Conservation (phyloP, 805 yeast species). For the Saccharomycopsis sp. region DNA sequence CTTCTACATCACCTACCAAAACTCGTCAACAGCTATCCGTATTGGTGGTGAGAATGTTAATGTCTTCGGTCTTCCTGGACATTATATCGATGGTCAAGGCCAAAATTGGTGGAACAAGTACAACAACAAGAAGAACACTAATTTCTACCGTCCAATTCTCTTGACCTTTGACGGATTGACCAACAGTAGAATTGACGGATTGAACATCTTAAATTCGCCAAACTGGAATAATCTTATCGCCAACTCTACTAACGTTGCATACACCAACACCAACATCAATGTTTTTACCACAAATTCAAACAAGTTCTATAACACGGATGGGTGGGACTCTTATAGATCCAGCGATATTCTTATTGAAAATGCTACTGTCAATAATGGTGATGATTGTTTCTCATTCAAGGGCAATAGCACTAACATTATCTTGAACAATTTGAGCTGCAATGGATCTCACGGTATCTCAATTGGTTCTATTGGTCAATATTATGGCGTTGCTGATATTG, state of each 20-base stretch:
- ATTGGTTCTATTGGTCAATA: conserved; percentile 16
- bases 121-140: conserved; percentile 8
- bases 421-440: conserved; percentile 12
- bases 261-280: conserved; percentile 13
- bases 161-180: conserved; percentile 13
- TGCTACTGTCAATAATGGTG: conserved; percentile 15
- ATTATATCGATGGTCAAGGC: conserved; percentile 14
- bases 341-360: conserved; percentile 10
- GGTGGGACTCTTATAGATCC: conserved; percentile 16
- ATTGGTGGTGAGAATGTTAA: conserved; percentile 17
- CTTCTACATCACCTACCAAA: conserved; percentile 8
- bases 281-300: conserved; percentile 6
- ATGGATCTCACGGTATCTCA: conserved; percentile 18
- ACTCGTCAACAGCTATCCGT: conserved; percentile 14
- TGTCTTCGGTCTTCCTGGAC: conserved; percentile 11
- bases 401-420: conserved; percentile 10
- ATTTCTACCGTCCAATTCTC: conserved; percentile 13
- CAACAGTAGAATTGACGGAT: conserved; percentile 11
- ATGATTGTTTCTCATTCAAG: conserved; percentile 17
- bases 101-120: conserved; percentile 15
- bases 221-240: conserved; percentile 15
- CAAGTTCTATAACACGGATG: conserved; percentile 14
- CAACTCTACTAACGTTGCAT: conserved; percentile 12
- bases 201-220: conserved; percentile 14
- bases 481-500: conserved; percentile 15